Evolutionary conservation across 768 basidiomycete species (phyloP).

Genomic region (Mycena haematopus): DNA sequence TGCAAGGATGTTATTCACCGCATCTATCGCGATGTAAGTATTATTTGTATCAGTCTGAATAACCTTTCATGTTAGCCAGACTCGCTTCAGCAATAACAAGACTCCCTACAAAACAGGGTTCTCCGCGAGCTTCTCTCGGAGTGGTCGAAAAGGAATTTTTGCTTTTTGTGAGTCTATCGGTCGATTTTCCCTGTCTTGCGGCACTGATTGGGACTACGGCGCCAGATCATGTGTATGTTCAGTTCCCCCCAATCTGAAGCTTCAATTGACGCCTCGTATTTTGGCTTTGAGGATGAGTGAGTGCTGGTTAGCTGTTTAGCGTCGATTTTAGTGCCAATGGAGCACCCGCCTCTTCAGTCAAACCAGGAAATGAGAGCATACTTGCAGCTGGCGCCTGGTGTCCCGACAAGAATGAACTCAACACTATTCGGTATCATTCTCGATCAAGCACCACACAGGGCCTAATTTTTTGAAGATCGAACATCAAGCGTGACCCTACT

Average conservation of each 20-base stretch:
- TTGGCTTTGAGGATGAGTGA: constrained; percentile 36
- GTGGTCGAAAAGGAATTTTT: constrained; percentile 90
- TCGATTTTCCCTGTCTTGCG: constrained; percentile 1
- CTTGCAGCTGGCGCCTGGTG: constrained; percentile 86
- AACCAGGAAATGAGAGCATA: constrained; percentile 68
- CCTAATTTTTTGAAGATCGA: constrained; percentile 47
- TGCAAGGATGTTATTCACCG: constrained; percentile 84
- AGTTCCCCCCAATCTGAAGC: constrained; percentile 2
- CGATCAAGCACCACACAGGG: constrained; percentile 1
- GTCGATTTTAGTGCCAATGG: background rate
- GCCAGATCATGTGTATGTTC: constrained; percentile 68
- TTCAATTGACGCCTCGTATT: constrained; percentile 1
- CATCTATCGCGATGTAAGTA: constrained; percentile 86
- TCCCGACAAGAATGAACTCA: constrained; percentile 80
- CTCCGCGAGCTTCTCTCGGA: constrained; percentile 85
- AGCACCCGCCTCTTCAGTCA: constrained; percentile 47
- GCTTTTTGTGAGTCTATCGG: constrained; percentile 70
- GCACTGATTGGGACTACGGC: constrained; percentile 1
- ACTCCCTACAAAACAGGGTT: constrained; percentile 92
- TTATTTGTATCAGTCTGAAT: constrained; percentile 2
- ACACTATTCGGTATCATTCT: constrained; percentile 65
- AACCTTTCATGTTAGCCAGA: constrained; percentile 42
- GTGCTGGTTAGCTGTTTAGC: constrained; percentile 13
- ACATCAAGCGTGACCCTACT: constrained; percentile 65
- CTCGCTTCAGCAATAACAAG: constrained; percentile 92